phyloP scores from a whole-genome alignment of 2,329 filamentous ascomycete species.

The Metarhizium rileyi region DNA sequence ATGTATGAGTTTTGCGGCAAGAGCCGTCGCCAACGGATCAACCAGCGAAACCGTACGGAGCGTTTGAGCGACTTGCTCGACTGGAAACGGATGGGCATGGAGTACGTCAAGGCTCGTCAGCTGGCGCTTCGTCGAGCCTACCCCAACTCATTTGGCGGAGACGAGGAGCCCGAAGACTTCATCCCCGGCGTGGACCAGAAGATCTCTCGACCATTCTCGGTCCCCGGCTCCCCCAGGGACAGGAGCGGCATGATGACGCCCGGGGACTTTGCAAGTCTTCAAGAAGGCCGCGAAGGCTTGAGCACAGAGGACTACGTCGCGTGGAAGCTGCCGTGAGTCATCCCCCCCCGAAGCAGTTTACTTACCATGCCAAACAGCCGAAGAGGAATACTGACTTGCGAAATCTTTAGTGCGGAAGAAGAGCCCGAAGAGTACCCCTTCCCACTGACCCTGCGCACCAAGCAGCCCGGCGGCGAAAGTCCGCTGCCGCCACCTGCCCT shows the following conservation, averaged over 20 bases:
- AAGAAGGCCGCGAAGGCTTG: conserved; percentile 86
- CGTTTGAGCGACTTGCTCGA: conserved; percentile 88
- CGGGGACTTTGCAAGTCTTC: conserved; percentile 91
- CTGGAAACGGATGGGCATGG: conserved; percentile 99
- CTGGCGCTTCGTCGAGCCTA: conserved; percentile 87
- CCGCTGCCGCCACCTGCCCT: conserved; percentile 10
- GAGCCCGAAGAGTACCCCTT: conserved; percentile 66
- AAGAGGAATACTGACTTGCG: background rate
- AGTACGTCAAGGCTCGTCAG: conserved; percentile 96
- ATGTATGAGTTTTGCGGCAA: conserved; percentile 95
- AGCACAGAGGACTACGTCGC: conserved; percentile 96
- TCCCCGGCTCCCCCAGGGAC: conserved; percentile 85
- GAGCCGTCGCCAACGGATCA: conserved; percentile 93
- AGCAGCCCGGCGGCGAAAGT: conserved; percentile 31
- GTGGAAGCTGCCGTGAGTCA: conserved; percentile 92
- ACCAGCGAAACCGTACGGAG: conserved; percentile 95
- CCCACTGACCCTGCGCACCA: conserved; percentile 46
- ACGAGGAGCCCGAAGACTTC: conserved; percentile 78
- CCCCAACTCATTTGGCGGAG: conserved; percentile 70
- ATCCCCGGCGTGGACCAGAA: conserved; percentile 91
- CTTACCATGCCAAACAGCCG: background rate
- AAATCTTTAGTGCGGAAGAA: conserved; percentile 66
- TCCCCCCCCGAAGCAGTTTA: background rate
- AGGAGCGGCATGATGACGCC: conserved; percentile 97
- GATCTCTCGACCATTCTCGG: conserved; percentile 87